Conservation (phyloP, 2,329 filamentous ascomycete species). For the Verticillium klebahnii region DNA sequence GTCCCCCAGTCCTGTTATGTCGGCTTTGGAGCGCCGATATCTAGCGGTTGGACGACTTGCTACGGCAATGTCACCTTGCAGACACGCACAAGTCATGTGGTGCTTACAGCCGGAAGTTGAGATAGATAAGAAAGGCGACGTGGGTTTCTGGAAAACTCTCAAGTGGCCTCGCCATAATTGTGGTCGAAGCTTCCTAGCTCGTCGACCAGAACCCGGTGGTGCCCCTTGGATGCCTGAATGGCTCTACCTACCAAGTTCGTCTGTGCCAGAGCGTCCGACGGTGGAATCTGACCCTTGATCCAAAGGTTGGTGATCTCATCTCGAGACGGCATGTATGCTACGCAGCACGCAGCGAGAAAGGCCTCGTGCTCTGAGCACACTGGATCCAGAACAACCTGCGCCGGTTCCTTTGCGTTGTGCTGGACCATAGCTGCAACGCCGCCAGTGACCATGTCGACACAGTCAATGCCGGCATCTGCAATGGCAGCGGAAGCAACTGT, state of each 20-base stretch:
- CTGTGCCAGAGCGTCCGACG: conserved; percentile 27
- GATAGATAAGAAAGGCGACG: not conserved
- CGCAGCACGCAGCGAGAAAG: conserved; percentile 78
- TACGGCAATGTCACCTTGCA: too few species aligned
- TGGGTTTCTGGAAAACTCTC: not conserved
- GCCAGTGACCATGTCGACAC: conserved; percentile 82
- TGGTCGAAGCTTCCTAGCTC: not conserved
- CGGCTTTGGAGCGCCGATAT: too few species aligned
- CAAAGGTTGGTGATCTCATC: conserved; percentile 95
- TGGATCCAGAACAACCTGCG: conserved; percentile 67
- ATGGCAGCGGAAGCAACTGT: conserved; percentile 91
- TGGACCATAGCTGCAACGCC: conserved; percentile 79
- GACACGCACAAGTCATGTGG: too few species aligned
- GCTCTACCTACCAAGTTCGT: conserved; percentile 32
- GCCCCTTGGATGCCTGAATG: conserved; percentile 35
- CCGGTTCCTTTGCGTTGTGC: conserved; percentile 23
- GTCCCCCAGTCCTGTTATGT: too few species aligned
- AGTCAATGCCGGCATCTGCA: conserved; percentile 92
- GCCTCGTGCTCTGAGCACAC: conserved; percentile 74
- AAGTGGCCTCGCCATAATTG: not conserved
- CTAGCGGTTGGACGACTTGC: too few species aligned
- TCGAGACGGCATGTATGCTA: conserved; percentile 79
- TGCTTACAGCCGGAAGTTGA: too few species aligned
- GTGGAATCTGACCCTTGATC: conserved; percentile 69
- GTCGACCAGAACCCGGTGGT: conserved; percentile 6